A percentile compares a stretch with the other conserved stretches of the same genome.
Conservation (phyloP, 163 green algal species). For the Chlorella variabilis region DNA sequence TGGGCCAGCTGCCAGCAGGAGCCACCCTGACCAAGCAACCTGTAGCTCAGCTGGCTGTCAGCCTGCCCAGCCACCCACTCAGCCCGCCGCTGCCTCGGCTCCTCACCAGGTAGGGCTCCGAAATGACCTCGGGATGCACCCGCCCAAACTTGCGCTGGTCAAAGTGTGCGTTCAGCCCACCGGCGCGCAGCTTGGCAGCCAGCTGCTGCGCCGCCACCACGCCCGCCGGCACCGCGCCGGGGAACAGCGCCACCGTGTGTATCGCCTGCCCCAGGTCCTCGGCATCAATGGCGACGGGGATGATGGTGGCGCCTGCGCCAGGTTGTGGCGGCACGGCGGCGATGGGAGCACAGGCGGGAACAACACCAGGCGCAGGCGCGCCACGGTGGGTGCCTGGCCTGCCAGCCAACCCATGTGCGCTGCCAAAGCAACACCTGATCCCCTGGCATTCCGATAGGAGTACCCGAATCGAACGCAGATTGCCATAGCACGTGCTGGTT, state of each 20-base stretch:
- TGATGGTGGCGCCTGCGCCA: conserved; percentile 10
- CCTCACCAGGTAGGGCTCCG: conserved; percentile 19
- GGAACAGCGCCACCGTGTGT: conserved; percentile 20
- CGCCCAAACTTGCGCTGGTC: conserved; percentile 5
- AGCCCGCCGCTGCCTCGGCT: background rate
- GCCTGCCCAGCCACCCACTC: background rate
- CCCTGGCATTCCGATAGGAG: no score
- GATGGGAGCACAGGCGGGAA: background rate
- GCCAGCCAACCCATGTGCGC: background rate
- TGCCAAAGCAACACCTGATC: no score
- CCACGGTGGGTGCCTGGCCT: background rate
- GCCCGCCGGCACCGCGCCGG: background rate
- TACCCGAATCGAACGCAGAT: no score
- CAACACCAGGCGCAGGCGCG: no score
- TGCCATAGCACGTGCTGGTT: no score
- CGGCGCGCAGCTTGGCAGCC: conserved; percentile 3
- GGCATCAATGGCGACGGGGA: background rate
- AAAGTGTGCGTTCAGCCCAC: background rate
- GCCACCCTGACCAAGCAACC: no score
- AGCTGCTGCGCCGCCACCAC: background rate
- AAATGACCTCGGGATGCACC: background rate
- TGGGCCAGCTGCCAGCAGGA: no score
- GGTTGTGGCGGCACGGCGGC: background rate
- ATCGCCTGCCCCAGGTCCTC: background rate
- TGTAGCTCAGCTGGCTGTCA: background rate